Evolutionary conservation across 2,329 filamentous ascomycete genomes (phyloP).

Genomic region (Eutypella sp.): DNA sequence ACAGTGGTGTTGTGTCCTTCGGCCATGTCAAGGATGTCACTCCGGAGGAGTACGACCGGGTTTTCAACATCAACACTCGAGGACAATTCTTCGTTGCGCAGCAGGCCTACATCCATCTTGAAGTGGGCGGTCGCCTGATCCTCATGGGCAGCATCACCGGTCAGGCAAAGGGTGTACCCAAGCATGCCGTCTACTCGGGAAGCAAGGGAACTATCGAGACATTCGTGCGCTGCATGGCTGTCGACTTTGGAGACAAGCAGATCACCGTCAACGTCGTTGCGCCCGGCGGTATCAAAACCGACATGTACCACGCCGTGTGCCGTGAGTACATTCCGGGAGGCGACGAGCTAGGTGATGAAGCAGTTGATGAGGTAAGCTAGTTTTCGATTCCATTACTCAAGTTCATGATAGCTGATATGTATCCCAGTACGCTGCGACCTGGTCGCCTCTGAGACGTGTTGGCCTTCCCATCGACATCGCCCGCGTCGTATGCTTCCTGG

Average conservation of each 20-base stretch:
- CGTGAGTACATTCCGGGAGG: constrained; percentile 59
- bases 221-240: constrained; percentile 70
- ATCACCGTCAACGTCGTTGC: constrained; percentile 65
- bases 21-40: constrained; percentile 64
- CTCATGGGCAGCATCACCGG: constrained; percentile 69
- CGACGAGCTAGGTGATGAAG: constrained; percentile 49
- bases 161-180: constrained; percentile 61
- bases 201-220: constrained; percentile 74
- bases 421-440: constrained; percentile 53
- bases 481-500: constrained; percentile 54
- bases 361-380: constrained; percentile 49
- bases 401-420: background rate
- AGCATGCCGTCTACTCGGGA: constrained; percentile 69
- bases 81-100: constrained; percentile 70
- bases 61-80: constrained; percentile 63
- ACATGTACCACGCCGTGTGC: constrained; percentile 64
- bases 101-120: constrained; percentile 64
- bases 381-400: background rate
- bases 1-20: constrained; percentile 65
- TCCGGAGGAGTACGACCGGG: constrained; percentile 66
- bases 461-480: constrained; percentile 65
- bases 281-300: constrained; percentile 62
- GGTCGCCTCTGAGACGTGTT: constrained; percentile 61
- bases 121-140: constrained; percentile 64
- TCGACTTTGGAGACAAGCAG: constrained; percentile 62